Evolutionary conservation across 2,329 filamentous ascomycete genomes (phyloP), one percentile per base, ranked within the genome.

Genomic region (Pyrenophora seminiperda): DNA sequence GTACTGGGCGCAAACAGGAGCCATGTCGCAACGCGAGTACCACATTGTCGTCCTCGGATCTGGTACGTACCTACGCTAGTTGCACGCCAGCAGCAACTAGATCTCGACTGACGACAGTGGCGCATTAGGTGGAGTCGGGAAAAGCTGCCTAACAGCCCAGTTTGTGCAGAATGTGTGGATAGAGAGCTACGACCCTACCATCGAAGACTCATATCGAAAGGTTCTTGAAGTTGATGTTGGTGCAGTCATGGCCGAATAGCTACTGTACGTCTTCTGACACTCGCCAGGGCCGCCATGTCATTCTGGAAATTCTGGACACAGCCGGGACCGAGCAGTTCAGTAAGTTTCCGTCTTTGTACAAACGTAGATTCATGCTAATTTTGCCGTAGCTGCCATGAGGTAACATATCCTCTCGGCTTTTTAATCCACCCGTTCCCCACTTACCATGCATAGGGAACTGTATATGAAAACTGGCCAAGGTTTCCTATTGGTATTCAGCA

Each of bases 111-210:
- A 71, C 64, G 34, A 56, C 47, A 37, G 44, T 64, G 58, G 59
- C 59, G 59, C 51, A 67, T 66, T 73, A 91, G 89, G 91, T 76
- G 91, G 91, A 73, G 91, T 96, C 70, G 91, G 91, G 56, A 96
- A 96, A 77, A 95, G 90, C 73, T 95, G 91, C 80, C 79, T 96
- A 64, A 96, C 91, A 75, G 91, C 91, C 66, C 91, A 96, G 80
- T 96, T 95, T 67, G 91, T 96, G 43, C 90, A 94, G 74, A 92
- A 94, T 76, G 88, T 95, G 65, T 95, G 91, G 89, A 93, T 96
- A 70, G 91, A 96, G 74, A 81, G 79, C 58, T 85, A 85, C 68
- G 82, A 85, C 68, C 82, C 82, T 2, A 85, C 82, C 7, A 84
- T 85, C 58, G 82, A 85, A 65, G 82, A 85, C 63, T 83, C 81